Evolutionary conservation across 805 yeast genomes (phyloP).

Genomic region (Hermanozyma aechmeae): DNA sequence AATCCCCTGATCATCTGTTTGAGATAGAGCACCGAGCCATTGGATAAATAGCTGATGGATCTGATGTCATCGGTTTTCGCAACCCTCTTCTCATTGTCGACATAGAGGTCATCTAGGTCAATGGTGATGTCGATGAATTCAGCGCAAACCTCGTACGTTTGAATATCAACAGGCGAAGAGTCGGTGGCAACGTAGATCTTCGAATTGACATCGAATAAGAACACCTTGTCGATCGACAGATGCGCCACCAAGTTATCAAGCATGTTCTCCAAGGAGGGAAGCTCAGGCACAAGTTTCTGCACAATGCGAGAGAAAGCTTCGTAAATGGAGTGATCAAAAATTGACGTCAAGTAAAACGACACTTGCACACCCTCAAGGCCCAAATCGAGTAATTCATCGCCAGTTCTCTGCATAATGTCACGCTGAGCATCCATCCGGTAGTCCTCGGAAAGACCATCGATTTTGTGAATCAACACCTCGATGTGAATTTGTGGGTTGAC

Average conservation of each 20-base stretch:
- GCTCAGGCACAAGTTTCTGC: slow-evolving; percentile 81
- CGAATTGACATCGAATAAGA: slow-evolving; percentile 82
- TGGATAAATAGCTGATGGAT: slow-evolving; percentile 68
- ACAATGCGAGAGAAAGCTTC: slow-evolving; percentile 93
- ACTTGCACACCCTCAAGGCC: slow-evolving; percentile 90
- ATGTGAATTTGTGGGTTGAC: slow-evolving; percentile 80
- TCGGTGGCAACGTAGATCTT: slow-evolving; percentile 95
- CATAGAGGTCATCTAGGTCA: slow-evolving; percentile 69
- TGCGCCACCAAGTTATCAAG: slow-evolving; percentile 83
- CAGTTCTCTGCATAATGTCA: slow-evolving; percentile 92
- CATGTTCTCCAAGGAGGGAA: slow-evolving; percentile 81
- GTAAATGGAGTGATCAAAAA: slow-evolving; percentile 90
- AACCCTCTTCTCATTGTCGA: slow-evolving; percentile 11
- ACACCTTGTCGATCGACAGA: slow-evolving; percentile 86
- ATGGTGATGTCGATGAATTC: slow-evolving; percentile 93
- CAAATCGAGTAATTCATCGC: slow-evolving; percentile 82
- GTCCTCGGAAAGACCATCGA: slow-evolving; percentile 92
- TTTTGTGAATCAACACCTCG: slow-evolving; percentile 90
- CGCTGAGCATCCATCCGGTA: slow-evolving; percentile 90
- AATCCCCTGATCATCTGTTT: slow-evolving; percentile 90
- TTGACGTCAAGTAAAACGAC: slow-evolving; percentile 84
- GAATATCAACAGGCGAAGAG: slow-evolving; percentile 90
- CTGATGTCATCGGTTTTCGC: slow-evolving; percentile 32
- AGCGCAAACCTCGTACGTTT: slow-evolving; percentile 93
- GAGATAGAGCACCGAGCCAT: slow-evolving; percentile 76